A percentile compares a stretch with the other conserved stretches of the same genome.
These are phyloP conservation scores for Candida ipomoeae DNA, from an alignment of 805 yeast genomes.

Conservation along the genomic window DNA sequence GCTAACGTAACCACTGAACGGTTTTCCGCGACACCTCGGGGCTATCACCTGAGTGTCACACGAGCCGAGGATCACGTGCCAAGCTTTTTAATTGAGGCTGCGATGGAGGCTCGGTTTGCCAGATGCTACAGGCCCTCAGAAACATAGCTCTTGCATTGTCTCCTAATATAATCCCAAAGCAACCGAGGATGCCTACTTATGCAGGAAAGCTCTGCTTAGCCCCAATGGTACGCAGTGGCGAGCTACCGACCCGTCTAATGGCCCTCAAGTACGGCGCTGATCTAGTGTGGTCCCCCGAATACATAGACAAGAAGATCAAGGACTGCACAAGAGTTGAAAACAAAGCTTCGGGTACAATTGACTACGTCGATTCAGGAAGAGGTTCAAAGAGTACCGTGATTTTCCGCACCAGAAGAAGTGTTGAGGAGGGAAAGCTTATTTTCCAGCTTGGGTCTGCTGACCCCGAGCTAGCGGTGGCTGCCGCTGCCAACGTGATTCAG, in stretches of 20 bases:
- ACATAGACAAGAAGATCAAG: constrained; percentile 78
- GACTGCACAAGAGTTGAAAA: constrained; percentile 66
- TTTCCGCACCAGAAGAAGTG: constrained; percentile 65
- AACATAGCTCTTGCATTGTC: background rate
- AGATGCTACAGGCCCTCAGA: background rate
- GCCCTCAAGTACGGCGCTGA: constrained; percentile 87
- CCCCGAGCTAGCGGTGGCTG: constrained; percentile 81
- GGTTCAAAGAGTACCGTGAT: constrained; percentile 43
- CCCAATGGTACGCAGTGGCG: constrained; percentile 97
- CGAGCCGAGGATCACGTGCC: background rate
- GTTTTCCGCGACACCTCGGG: background rate
- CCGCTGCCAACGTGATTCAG: constrained; percentile 71
- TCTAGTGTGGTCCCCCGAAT: constrained; percentile 92
- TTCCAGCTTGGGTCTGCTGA: constrained; percentile 90
- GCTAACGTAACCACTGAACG: constrained; percentile 1
- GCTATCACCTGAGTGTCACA: background rate
- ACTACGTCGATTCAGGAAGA: constrained; percentile 39
- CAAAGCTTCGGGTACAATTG: constrained; percentile 52
- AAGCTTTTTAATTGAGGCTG: background rate
- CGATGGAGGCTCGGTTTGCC: background rate
- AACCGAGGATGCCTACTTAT: constrained; percentile 52
- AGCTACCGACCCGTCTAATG: constrained; percentile 80
- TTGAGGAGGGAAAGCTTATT: constrained; percentile 64
- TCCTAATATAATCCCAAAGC: background rate
- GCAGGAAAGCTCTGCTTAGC: constrained; percentile 81